phyloP scores from a whole-genome alignment of 345 rosid species.

The Murraya paniculata region DNA sequence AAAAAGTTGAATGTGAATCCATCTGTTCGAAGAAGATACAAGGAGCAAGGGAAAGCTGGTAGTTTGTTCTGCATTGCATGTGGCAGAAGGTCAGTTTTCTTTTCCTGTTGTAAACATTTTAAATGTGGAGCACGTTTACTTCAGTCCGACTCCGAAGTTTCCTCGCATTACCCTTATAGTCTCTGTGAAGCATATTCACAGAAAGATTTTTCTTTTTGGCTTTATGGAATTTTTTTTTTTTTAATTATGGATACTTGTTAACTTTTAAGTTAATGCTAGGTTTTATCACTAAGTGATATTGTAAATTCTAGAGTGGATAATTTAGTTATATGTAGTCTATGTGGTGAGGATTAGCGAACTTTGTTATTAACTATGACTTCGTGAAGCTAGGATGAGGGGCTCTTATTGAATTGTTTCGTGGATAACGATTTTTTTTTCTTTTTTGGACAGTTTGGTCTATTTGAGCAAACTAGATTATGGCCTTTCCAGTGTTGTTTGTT shows the following conservation, averaged over 20 bases:
- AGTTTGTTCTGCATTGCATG: slow-evolving; percentile 71
- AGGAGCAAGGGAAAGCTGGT: slow-evolving; percentile 70
- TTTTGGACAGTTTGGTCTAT: too few species aligned
- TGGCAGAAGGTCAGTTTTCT: slow-evolving; percentile 66
- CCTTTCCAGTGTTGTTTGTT: neutral
- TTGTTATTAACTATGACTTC: neutral
- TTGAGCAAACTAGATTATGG: too few species aligned
- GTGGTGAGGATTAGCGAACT: neutral
- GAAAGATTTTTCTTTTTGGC: neutral
- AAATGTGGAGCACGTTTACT: slow-evolving; percentile 24
- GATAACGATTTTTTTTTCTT: too few species aligned
- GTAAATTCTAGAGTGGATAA: neutral
- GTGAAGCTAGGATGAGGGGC: neutral
- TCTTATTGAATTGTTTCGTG: neutral
- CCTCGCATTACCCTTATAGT: slow-evolving; percentile 12
- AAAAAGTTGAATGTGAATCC: slow-evolving; percentile 47
- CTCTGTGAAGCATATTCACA: neutral
- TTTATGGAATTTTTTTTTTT: neutral
- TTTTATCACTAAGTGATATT: slow-evolving; percentile 4
- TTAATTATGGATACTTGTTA: neutral
- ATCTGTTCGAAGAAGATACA: slow-evolving; percentile 53
- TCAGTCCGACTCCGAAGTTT: slow-evolving; percentile 16
- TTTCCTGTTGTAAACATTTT: slow-evolving; percentile 23
- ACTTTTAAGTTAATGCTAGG: neutral
- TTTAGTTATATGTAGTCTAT: neutral